Conservation (phyloP, 2,329 filamentous ascomycete genomes). For the Cladosporium sp. region DNA sequence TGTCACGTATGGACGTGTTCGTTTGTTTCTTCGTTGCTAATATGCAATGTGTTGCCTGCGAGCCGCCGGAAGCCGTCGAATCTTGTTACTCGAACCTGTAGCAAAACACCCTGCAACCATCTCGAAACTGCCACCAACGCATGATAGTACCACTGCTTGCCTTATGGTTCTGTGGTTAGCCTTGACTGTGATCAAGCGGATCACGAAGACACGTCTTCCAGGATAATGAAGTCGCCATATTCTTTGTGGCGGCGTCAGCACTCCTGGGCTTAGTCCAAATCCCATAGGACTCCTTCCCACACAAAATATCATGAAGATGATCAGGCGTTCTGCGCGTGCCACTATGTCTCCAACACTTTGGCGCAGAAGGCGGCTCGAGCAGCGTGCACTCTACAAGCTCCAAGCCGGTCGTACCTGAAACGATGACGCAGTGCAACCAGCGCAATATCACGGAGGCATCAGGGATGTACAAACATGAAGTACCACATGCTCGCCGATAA, state of each 20-base stretch:
- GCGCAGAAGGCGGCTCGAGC: not conserved
- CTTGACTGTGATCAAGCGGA: not conserved
- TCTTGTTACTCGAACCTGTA: not conserved
- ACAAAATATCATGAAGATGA: not conserved
- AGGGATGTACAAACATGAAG: not conserved
- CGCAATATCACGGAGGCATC: not conserved
- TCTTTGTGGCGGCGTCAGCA: not conserved
- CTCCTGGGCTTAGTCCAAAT: not conserved
- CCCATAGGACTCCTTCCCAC: not conserved
- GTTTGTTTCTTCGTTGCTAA: not conserved
- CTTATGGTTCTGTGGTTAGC: not conserved
- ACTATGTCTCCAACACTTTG: not conserved
- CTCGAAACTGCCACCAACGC: not conserved
- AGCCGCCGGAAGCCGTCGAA: not conserved
- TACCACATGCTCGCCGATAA: not conserved
- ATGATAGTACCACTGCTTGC: not conserved
- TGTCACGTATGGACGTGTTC: not conserved
- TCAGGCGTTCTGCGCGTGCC: not conserved
- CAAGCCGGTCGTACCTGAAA: not conserved
- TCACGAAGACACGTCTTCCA: not conserved
- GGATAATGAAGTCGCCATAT: not conserved
- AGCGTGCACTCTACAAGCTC: not conserved
- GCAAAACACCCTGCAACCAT: not conserved
- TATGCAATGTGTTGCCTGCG: not conserved
- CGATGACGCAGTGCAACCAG: conserved; percentile 7